Evolutionary conservation across 2,329 filamentous ascomycete species (phyloP).

Genomic region (Diaporthe batatas): DNA sequence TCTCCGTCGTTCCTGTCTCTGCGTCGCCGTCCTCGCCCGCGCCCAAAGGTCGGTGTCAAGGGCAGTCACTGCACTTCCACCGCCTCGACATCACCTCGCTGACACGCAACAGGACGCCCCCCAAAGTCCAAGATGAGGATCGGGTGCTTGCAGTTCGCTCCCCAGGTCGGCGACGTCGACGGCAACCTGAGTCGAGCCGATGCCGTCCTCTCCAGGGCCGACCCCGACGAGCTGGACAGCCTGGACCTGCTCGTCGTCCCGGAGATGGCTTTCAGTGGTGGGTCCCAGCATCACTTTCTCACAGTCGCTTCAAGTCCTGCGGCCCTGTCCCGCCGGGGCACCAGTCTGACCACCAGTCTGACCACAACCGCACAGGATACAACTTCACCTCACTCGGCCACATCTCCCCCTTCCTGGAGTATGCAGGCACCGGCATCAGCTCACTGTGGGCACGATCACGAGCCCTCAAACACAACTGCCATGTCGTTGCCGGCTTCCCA

Average conservation of each 20-base stretch:
- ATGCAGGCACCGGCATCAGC: constrained; percentile 73
- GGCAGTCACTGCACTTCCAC: background rate
- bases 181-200: constrained; percentile 80
- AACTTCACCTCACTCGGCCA: constrained; percentile 79
- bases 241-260: constrained; percentile 81
- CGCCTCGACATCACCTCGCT: background rate
- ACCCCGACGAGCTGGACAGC: constrained; percentile 69
- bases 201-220: constrained; percentile 67
- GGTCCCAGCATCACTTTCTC: constrained; percentile 42
- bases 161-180: constrained; percentile 76
- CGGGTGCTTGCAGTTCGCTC: constrained; percentile 79
- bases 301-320: background rate
- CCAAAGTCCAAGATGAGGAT: constrained; percentile 68
- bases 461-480: constrained; percentile 75
- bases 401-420: constrained; percentile 78
- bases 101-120: background rate
- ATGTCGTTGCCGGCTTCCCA: constrained; percentile 80
- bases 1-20: background rate
- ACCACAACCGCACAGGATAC: constrained; percentile 67
- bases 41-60: background rate
- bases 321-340: background rate
- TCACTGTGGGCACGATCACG: constrained; percentile 78
- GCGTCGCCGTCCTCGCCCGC: constrained; percentile 1
- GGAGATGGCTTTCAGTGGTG: constrained; percentile 82
- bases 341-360: constrained; percentile 11